Evolutionary conservation across 2,329 filamentous ascomycete species (phyloP), one percentile per base, ranked within the genome.

Genomic region (Ceratocystis destructans): DNA sequence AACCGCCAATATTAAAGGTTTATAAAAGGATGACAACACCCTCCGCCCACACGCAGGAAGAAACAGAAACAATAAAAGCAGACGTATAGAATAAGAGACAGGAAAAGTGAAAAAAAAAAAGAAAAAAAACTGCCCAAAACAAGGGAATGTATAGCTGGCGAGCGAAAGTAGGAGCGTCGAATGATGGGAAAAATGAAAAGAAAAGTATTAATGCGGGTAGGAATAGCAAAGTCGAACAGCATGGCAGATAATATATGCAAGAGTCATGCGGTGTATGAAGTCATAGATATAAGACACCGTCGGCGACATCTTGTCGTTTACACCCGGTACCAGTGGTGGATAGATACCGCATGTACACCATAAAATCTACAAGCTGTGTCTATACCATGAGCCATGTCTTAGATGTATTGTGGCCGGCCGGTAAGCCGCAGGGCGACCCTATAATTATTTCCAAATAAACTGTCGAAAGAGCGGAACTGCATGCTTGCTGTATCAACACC

Each of bases 1-100:
- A 48, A n/a, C 20, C 61, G 61, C 61, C 61, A 63, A 28, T 63
- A 63, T 63, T 63, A 63, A 63, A 63, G 44, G 45, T 48, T 63
- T 63, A 63, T 46, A 63, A 46, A 50, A 63, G 41, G 28, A 57
- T 15, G 8, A 63, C 45, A 31, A 41, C 31, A 46, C 41, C 45
- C 61, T 20, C 48, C 61, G 44, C 61, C 48, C 61, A 48, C 22
- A 44, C 57, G 22, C 25, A 25, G 62, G 37, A 55, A 33, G 28
- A 25, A 44, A 62, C 15, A 48, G 7, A 8, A 62, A 31, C 12
- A 45, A 62, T 15, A 62, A 62, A 4, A 62, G 28, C 25, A 22
- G 41, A 22, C 8, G 48, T 50, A 57, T 5, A 31, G 31, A 57
- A 57, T 15, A 57, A 22, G 31, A 12, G 17, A 12, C 12, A 20